phyloP scores from a whole-genome alignment of 2,329 filamentous ascomycete species.

The Zymoseptoria passerinii region DNA sequence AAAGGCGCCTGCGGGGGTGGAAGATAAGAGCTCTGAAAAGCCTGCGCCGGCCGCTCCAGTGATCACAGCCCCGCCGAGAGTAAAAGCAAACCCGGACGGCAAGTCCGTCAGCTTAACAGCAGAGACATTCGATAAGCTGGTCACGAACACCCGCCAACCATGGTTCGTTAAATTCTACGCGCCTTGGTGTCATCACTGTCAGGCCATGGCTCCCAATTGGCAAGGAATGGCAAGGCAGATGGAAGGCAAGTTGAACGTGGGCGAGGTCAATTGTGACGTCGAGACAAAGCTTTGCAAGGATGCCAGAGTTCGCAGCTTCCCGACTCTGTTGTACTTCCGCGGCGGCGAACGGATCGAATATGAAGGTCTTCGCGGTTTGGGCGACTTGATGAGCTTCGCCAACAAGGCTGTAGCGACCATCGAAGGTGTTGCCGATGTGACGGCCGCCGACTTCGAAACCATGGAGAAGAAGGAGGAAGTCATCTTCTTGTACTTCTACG shows the following conservation, averaged over 20 bases:
- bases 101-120: constrained; percentile 66
- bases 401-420: constrained; percentile 76
- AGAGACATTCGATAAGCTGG: constrained; percentile 75
- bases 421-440: constrained; percentile 70
- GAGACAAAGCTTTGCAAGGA: constrained; percentile 90
- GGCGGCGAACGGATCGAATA: constrained; percentile 90
- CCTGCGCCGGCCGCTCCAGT: background rate
- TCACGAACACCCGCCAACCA: constrained; percentile 79
- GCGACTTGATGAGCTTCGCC: constrained; percentile 79
- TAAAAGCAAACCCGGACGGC: constrained; percentile 65
- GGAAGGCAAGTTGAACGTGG: constrained; percentile 81
- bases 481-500: constrained; percentile 95
- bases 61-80: constrained; percentile 25
- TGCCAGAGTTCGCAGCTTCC: constrained; percentile 68
- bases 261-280: constrained; percentile 89
- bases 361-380: constrained; percentile 79
- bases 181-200: constrained; percentile 94
- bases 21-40: constrained; percentile 35
- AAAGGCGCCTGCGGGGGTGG: constrained; percentile 20
- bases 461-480: constrained; percentile 92
- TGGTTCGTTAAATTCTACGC: constrained; percentile 99
- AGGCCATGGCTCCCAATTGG: constrained; percentile 87
- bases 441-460: constrained; percentile 65
- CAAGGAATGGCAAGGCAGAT: constrained; percentile 82
- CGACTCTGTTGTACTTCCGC: constrained; percentile 87